phyloP scores from a whole-genome alignment of 352 stramenopile genomes.

The Globisporangium perplexum region DNA sequence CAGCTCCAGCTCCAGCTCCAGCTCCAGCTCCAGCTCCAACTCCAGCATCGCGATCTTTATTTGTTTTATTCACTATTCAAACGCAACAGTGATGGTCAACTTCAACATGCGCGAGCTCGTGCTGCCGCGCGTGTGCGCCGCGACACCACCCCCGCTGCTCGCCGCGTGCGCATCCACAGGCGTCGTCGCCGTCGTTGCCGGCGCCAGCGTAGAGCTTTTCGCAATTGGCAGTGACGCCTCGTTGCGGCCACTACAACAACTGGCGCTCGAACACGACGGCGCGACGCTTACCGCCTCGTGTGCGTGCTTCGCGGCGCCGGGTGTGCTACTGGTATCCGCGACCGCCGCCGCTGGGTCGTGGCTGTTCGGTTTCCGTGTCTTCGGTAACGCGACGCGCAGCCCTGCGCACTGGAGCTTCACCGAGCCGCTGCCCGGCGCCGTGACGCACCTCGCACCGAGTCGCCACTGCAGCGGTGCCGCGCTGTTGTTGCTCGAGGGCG shows the following conservation, averaged over 20 bases:
- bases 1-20: too few relatives aligned
- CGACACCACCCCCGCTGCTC: not conserved
- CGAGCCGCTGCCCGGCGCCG: slow-evolving; percentile 14
- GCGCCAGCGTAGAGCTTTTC: not conserved
- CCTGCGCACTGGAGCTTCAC: slow-evolving; percentile 42
- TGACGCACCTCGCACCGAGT: slow-evolving; percentile 3
- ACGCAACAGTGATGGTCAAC: not conserved
- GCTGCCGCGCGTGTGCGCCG: not conserved
- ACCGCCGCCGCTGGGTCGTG: slow-evolving; percentile 8
- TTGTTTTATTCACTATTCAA: not conserved
- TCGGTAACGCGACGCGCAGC: slow-evolving; percentile 7
- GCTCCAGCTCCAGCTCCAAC: too few relatives aligned
- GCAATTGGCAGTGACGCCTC: slow-evolving; percentile 9
- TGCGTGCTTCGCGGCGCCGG: slow-evolving; percentile 30
- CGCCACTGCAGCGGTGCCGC: slow-evolving; percentile 22
- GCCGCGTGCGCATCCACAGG: not conserved
- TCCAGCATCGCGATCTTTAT: not conserved
- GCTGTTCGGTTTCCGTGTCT: slow-evolving; percentile 51
- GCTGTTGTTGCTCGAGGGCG: slow-evolving; percentile 24
- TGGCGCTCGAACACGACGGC: not conserved
- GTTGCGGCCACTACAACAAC: not conserved
- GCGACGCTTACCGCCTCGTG: slow-evolving; percentile 20
- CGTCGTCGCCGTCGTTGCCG: not conserved
- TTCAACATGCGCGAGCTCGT: not conserved
- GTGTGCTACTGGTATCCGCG: slow-evolving; percentile 37